Percentiles rank a stretch among this genome's conserved stretches.
Evolutionary conservation across 768 basidiomycete species (phyloP).

Genomic region (Pleurotus djamor): DNA sequence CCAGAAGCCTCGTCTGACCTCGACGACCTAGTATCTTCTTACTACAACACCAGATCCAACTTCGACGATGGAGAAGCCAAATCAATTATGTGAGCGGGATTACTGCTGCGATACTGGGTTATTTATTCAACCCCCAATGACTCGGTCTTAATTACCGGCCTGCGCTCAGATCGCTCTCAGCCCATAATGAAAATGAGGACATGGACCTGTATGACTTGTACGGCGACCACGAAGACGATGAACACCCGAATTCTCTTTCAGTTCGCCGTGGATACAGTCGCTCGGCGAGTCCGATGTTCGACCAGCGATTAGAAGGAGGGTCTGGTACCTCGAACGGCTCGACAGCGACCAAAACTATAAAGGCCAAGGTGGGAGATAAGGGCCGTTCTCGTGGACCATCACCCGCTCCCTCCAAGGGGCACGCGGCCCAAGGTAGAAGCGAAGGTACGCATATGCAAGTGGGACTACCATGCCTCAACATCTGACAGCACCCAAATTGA

Average conservation of each 20-base stretch:
- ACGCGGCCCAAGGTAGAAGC: neutral
- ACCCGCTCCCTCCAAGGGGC: neutral
- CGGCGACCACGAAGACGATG: neutral
- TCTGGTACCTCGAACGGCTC: neutral
- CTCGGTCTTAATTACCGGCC: neutral
- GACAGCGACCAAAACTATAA: neutral
- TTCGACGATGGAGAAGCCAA: neutral
- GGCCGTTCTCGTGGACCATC: neutral
- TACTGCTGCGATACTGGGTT: neutral
- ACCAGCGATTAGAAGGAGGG: neutral
- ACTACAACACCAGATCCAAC: neutral
- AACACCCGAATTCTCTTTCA: neutral
- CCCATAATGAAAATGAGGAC: neutral
- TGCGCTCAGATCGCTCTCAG: neutral
- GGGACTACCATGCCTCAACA: neutral
- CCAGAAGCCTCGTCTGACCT: neutral
- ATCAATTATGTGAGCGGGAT: neutral
- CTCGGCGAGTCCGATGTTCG: neutral
- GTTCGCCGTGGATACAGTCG: neutral
- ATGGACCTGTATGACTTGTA: conserved; percentile 4
- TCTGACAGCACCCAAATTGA: neutral
- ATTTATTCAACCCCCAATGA: neutral
- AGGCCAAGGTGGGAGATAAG: neutral
- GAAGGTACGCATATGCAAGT: neutral
- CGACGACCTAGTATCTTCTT: conserved; percentile 3